Evolutionary conservation across 2,329 filamentous ascomycete genomes (phyloP).

Genomic region (Triangularia setosa): DNA sequence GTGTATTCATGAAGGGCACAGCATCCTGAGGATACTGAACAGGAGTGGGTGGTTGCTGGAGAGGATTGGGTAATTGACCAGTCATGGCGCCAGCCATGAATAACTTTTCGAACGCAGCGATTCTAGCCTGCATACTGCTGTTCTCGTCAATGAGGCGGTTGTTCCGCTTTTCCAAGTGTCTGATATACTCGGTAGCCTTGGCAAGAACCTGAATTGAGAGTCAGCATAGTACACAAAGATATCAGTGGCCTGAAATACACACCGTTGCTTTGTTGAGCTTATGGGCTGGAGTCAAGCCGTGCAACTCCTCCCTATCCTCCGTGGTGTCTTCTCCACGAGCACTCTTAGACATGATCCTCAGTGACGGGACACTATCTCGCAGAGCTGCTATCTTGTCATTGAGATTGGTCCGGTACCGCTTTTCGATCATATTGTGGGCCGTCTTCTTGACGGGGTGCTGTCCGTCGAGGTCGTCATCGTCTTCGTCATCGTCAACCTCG

Average conservation of each 20-base stretch:
- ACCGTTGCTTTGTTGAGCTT: slow-evolving; percentile 98
- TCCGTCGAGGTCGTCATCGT: slow-evolving; percentile 52
- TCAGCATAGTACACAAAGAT: not conserved
- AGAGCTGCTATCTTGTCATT: slow-evolving; percentile 96
- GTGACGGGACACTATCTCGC: slow-evolving; percentile 84
- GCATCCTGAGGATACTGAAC: slow-evolving; percentile 48
- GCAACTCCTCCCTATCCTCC: slow-evolving; percentile 73
- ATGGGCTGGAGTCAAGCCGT: slow-evolving; percentile 80
- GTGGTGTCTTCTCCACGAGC: slow-evolving; percentile 63
- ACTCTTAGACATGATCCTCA: slow-evolving; percentile 78
- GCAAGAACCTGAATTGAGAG: slow-evolving; percentile 60
- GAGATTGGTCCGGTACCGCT: slow-evolving; percentile 90
- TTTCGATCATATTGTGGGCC: slow-evolving; percentile 97
- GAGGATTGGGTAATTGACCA: slow-evolving; percentile 49
- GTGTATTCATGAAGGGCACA: slow-evolving; percentile 40
- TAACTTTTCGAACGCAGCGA: slow-evolving; percentile 73
- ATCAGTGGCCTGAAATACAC: slow-evolving; percentile 18
- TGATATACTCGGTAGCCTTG: slow-evolving; percentile 95
- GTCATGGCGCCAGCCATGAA: slow-evolving; percentile 74
- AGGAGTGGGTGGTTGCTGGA: slow-evolving; percentile 52
- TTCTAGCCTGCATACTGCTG: slow-evolving; percentile 68
- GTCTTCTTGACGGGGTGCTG: slow-evolving; percentile 74
- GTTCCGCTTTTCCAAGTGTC: slow-evolving; percentile 88
- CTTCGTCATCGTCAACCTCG: slow-evolving; percentile 51
- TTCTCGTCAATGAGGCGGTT: slow-evolving; percentile 80